Evolutionary conservation across 2,329 filamentous ascomycete species (phyloP).

Genomic region (Diaporthe humulicola): DNA sequence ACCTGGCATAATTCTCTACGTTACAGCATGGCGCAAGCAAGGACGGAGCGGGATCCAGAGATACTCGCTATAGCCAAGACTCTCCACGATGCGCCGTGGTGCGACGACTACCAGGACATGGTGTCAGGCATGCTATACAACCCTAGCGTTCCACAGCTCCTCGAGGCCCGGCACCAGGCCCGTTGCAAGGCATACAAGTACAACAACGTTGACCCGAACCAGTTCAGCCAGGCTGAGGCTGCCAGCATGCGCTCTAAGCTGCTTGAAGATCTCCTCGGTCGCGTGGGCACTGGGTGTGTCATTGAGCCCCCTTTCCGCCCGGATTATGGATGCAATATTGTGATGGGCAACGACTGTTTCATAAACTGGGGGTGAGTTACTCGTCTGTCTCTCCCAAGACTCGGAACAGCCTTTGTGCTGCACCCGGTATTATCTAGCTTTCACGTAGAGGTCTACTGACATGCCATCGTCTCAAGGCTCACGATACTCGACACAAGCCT

Average conservation of each 20-base stretch:
- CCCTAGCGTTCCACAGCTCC: conserved; percentile 60
- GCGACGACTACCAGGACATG: conserved; percentile 74
- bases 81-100: conserved; percentile 66
- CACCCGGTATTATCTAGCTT: too few species aligned
- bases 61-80: conserved; percentile 8
- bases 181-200: conserved; percentile 68
- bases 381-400: not conserved
- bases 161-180: conserved; percentile 63
- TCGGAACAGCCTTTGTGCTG: not conserved
- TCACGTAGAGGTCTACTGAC: not conserved
- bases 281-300: conserved; percentile 64
- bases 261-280: conserved; percentile 63
- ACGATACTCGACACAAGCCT: conserved; percentile 79
- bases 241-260: conserved; percentile 55
- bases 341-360: not conserved
- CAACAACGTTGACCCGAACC: conserved; percentile 66
- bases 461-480: conserved; percentile 43
- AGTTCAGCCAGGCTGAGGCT: conserved; percentile 44
- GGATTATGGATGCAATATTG: conserved; percentile 77
- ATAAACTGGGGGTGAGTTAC: not conserved
- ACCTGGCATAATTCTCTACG: not conserved
- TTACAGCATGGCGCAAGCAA: conserved; percentile 13
- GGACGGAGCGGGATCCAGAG: conserved; percentile 4
- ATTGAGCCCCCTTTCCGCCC: conserved; percentile 73
- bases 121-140: conserved; percentile 74